Conservation (phyloP, 2,329 filamentous ascomycete genomes). For the Fusarium subglutinans region DNA sequence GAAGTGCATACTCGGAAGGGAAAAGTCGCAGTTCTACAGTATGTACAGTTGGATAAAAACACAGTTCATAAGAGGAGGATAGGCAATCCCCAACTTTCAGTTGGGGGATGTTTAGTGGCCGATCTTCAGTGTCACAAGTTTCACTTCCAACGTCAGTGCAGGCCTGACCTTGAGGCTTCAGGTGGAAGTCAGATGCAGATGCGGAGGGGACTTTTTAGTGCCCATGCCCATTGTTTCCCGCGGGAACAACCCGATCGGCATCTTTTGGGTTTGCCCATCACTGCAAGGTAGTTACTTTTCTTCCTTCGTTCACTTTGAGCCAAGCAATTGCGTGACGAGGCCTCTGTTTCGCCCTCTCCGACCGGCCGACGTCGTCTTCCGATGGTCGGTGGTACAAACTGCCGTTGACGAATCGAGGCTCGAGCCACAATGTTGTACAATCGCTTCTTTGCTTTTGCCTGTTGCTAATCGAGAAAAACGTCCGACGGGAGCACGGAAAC, state of each 20-base stretch:
- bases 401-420: neutral
- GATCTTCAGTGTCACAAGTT: conserved; percentile 10
- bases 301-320: neutral
- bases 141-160: conserved; percentile 4
- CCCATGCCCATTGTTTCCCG: neutral
- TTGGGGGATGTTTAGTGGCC: conserved; percentile 5
- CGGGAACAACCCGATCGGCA: neutral
- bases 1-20: conserved; percentile 16
- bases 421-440: neutral
- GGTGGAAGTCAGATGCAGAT: neutral
- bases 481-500: neutral
- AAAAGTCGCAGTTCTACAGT: conserved; percentile 4
- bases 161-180: neutral
- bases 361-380: neutral
- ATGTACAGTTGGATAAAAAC: neutral
- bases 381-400: neutral
- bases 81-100: neutral
- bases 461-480: neutral
- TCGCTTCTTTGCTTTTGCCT: neutral
- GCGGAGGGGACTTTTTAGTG: neutral
- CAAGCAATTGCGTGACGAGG: neutral
- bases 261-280: neutral
- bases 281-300: neutral
- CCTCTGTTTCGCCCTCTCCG: neutral
- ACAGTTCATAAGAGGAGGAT: neutral